Evolutionary conservation across 1,284 basidiomycete genomes (phyloP).

Genomic region (Ustilago hordei): DNA sequence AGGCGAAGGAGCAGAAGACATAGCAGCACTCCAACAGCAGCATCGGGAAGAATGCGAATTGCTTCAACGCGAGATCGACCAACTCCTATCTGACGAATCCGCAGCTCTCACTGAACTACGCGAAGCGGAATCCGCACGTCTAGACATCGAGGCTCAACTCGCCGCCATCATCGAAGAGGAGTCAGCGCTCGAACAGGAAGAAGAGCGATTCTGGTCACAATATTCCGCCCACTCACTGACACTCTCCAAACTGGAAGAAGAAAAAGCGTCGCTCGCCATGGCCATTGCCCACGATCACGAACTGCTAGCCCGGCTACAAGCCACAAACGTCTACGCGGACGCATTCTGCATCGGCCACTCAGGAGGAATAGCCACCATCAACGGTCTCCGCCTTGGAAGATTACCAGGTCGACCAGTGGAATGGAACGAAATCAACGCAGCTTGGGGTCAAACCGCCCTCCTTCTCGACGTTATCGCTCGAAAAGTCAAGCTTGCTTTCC

Average conservation of each 20-base stretch:
- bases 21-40: constrained; percentile 10
- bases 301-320: constrained; percentile 84
- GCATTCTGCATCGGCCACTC: constrained; percentile 98
- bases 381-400: constrained; percentile 89
- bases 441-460: constrained; percentile 95
- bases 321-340: constrained; percentile 97
- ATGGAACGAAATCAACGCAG: constrained; percentile 98
- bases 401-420: constrained; percentile 79
- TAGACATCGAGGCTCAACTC: constrained; percentile 78
- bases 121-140: constrained; percentile 62
- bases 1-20: constrained; percentile 4
- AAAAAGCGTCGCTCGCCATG: constrained; percentile 79
- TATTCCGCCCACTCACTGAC: constrained; percentile 80
- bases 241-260: constrained; percentile 77
- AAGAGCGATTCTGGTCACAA: constrained; percentile 86
- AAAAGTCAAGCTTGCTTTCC: constrained; percentile 44
- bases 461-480: constrained; percentile 82
- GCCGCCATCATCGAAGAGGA: constrained; percentile 80
- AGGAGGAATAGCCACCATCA: constrained; percentile 90
- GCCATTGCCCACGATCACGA: constrained; percentile 71
- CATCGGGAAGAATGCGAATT: constrained; percentile 16
- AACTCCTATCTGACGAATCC: constrained; percentile 40
- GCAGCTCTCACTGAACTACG: constrained; percentile 35
- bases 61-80: constrained; percentile 33
- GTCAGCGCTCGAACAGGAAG: constrained; percentile 79